phyloP scores from a whole-genome alignment of 1,284 basidiomycete genomes.

The Apiotrichum montevideense region DNA sequence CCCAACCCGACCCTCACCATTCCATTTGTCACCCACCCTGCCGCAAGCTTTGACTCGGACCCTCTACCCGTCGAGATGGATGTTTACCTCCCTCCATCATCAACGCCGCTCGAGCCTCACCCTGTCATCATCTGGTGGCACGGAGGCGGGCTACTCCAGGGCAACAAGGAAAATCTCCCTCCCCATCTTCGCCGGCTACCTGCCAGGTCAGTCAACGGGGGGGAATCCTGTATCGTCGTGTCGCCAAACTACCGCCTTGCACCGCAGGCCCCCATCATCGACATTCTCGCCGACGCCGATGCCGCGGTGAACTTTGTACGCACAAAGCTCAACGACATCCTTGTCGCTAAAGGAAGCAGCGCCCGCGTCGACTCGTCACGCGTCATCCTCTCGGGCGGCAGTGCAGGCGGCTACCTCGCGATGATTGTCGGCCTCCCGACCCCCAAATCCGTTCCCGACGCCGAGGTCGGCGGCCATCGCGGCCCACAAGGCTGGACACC shows the following conservation, averaged over 20 bases:
- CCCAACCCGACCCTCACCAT: constrained; percentile 32
- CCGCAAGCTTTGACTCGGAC: constrained; percentile 40
- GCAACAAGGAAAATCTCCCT: constrained; percentile 46
- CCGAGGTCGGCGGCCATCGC: constrained; percentile 37
- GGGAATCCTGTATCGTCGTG: constrained; percentile 30
- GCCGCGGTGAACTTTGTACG: constrained; percentile 28
- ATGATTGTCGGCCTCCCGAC: constrained; percentile 36
- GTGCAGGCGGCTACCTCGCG: constrained; percentile 42
- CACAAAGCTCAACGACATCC: constrained; percentile 29
- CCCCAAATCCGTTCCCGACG: constrained; percentile 22
- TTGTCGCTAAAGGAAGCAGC: constrained; percentile 25
- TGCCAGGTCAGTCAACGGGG: background rate
- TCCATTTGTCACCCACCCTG: constrained; percentile 33
- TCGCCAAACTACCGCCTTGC: constrained; percentile 40
- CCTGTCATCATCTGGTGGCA: constrained; percentile 44
- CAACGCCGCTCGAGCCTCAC: constrained; percentile 15
- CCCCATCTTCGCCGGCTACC: constrained; percentile 42
- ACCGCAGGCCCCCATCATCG: constrained; percentile 43
- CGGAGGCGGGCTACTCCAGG: constrained; percentile 42
- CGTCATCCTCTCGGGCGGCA: constrained; percentile 40
- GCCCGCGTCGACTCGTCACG: constrained; percentile 29
- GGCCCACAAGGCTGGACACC: constrained; percentile 29
- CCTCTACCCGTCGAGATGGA: constrained; percentile 40
- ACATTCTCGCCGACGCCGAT: constrained; percentile 37
- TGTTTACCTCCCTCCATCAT: constrained; percentile 33